These are phyloP conservation scores for Amyloporia xantha DNA, from an alignment of 768 basidiomycete genomes.

Conservation along the genomic window DNA sequence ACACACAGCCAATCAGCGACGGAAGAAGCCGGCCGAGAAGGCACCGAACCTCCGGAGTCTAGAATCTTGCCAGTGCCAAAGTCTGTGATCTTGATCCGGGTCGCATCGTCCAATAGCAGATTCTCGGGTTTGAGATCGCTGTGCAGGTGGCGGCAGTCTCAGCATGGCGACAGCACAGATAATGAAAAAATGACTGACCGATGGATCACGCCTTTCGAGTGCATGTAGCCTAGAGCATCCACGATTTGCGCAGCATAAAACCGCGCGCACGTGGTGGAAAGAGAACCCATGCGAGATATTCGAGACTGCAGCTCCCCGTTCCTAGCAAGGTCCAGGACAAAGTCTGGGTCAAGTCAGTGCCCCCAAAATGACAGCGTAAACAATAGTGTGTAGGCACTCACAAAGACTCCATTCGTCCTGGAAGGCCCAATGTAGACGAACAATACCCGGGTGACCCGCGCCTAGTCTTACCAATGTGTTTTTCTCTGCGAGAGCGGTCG, in stretches of 20 bases:
- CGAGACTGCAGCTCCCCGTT: conserved; percentile 76
- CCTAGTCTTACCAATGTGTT: conserved; percentile 62
- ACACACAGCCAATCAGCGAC: conserved; percentile 5
- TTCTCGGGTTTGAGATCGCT: conserved; percentile 85
- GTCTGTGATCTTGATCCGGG: conserved; percentile 91
- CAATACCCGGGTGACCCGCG: conserved; percentile 72
- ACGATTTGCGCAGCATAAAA: conserved; percentile 89
- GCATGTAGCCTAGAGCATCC: conserved; percentile 88
- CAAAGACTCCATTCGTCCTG: conserved; percentile 82
- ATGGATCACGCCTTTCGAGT: conserved; percentile 84
- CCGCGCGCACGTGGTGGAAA: conserved; percentile 67
- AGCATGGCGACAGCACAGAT: background rate
- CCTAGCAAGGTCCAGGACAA: conserved; percentile 67
- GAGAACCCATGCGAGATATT: conserved; percentile 75
- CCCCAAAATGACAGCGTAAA: no score
- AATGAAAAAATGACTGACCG: conserved; percentile 36
- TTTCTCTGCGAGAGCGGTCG: conserved; percentile 75
- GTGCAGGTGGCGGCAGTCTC: conserved; percentile 4
- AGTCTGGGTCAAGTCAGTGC: conserved; percentile 39
- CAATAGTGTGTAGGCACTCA: conserved; percentile 33
- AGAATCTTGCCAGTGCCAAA: conserved; percentile 89
- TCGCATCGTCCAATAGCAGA: conserved; percentile 78
- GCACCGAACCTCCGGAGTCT: conserved; percentile 37
- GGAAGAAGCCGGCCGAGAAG: conserved; percentile 15
- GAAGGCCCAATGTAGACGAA: conserved; percentile 77